Base-by-base conservation (phyloP, 441 rosid genomes). In the Croton setiger region DNA sequence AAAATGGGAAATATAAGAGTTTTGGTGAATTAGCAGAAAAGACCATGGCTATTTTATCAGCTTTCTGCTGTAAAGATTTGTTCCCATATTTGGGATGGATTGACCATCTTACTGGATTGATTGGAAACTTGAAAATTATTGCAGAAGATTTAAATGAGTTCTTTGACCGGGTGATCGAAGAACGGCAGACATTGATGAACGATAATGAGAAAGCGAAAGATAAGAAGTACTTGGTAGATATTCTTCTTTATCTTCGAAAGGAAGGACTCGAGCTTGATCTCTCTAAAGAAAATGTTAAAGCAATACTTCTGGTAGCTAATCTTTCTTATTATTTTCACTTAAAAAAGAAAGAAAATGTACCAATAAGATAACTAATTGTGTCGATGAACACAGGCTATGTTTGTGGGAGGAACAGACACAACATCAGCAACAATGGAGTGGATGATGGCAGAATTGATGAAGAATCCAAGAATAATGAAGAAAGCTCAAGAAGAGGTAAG, bases 401-500 rank as follows among this genome's bases (percentile, higher is more conserved):
- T 77, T 48, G 66, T 70, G 2, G 83, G 72, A 0, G 83, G 81
- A 18, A 72, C 74, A 0, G 78, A 71, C 41, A 71, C 81, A 36
- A 63, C 75, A 1, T 67, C 68, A 0, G 76, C 75, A 20, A 62
- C 64, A 12, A 51, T 77, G 55, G 83, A 77, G 6, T 77, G 81
- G 79, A 23, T 52, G 36, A 74, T 80, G 81, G 63, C 83, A 27
- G 81, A 80, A 63, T 68, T 77, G 15, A 63, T 74, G 54, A 80
- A 67, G 47, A 68, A 77, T 49, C 81, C 79, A 17, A 64, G 53
- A 27, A 70, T 69, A 3, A 56, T 72, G 76, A 69, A 63, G 59
- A 77, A 74, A 54, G 75, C 81, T 3, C 77, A 77, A 59, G 76
- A 61, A 63, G 79, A 80, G 64, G 75, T 73, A 63, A 63, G 80